Percentiles rank a stretch among this genome's conserved stretches.
These are phyloP conservation scores for Claviceps pazoutovae DNA, from an alignment of 2,329 filamentous ascomycete genomes.

Conservation along the genomic window DNA sequence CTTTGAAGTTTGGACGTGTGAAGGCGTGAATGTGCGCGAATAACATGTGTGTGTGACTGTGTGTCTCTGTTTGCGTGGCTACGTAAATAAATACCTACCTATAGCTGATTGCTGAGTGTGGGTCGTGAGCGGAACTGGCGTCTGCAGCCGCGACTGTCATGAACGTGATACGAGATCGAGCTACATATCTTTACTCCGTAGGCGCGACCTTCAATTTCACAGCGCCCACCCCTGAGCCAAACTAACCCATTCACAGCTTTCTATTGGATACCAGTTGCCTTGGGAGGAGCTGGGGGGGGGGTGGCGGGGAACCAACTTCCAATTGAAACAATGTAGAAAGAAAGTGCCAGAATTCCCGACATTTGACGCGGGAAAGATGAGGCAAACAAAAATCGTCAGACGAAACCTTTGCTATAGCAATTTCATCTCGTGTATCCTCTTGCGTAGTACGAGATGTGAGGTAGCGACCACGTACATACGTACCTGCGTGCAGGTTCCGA, in stretches of 20 bases:
- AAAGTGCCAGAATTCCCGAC: not conserved
- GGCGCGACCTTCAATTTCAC: conserved; percentile 1
- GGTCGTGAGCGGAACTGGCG: conserved; percentile 1
- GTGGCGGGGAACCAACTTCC: not conserved
- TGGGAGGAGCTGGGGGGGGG: not conserved
- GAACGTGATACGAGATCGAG: not conserved
- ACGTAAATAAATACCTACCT: not conserved
- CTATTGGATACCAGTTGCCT: not conserved
- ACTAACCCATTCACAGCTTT: not conserved
- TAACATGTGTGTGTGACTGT: not conserved
- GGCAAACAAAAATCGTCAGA: not conserved
- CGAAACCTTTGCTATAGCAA: not conserved
- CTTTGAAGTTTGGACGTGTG: not conserved
- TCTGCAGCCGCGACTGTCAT: conserved; percentile 4
- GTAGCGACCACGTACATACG: not conserved
- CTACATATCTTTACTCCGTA: not conserved
- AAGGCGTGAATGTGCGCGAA: not conserved
- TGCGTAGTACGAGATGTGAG: not conserved
- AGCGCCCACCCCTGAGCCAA: not conserved
- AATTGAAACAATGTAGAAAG: not conserved
- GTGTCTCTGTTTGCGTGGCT: not conserved
- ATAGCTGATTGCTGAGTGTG: not conserved
- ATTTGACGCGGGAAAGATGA: not conserved
- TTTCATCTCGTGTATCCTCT: not conserved
- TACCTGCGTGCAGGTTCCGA: not conserved